A percentile compares a stretch with the other conserved stretches of the same genome.
These are phyloP conservation scores for Cystofilobasidium bisporidii DNA, from an alignment of 768 basidiomycete species.

Conservation along the genomic window DNA sequence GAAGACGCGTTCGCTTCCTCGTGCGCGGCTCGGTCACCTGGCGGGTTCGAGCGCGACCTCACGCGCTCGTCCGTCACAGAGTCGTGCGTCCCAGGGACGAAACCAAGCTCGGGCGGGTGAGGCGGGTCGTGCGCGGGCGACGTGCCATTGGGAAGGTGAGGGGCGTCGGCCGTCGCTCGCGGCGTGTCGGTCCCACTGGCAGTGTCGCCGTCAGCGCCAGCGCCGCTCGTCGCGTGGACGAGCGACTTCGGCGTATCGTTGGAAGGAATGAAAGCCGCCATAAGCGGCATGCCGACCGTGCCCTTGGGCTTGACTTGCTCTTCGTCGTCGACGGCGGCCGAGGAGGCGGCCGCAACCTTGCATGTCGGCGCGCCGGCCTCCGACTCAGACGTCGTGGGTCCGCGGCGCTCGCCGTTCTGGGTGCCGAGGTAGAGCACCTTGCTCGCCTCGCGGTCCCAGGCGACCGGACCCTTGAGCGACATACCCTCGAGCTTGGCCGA, in stretches of 20 bases:
- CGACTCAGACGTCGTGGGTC: too few species aligned
- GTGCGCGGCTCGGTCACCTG: neutral
- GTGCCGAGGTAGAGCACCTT: constrained; percentile 4
- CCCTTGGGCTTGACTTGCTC: neutral
- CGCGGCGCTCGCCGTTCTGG: neutral
- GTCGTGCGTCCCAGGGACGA: constrained; percentile 4
- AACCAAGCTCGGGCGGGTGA: neutral
- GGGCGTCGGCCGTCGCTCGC: neutral
- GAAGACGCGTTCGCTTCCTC: neutral
- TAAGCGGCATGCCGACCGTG: neutral
- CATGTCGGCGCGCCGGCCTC: too few species aligned
- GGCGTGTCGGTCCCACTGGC: neutral
- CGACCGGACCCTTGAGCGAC: constrained; percentile 14
- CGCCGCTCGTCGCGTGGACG: neutral
- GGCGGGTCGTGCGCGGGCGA: constrained; percentile 4
- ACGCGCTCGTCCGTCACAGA: constrained; percentile 1
- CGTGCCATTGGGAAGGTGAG: constrained; percentile 1
- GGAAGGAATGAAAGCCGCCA: neutral
- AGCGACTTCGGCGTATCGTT: neutral
- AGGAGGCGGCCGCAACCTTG: neutral
- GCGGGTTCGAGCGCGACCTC: neutral
- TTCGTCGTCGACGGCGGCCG: too few species aligned
- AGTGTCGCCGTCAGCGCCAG: neutral
- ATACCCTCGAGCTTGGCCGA: neutral
- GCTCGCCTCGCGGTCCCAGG: constrained; percentile 13